phyloP scores from a whole-genome alignment of 345 rosid species.

The Populus tremula region DNA sequence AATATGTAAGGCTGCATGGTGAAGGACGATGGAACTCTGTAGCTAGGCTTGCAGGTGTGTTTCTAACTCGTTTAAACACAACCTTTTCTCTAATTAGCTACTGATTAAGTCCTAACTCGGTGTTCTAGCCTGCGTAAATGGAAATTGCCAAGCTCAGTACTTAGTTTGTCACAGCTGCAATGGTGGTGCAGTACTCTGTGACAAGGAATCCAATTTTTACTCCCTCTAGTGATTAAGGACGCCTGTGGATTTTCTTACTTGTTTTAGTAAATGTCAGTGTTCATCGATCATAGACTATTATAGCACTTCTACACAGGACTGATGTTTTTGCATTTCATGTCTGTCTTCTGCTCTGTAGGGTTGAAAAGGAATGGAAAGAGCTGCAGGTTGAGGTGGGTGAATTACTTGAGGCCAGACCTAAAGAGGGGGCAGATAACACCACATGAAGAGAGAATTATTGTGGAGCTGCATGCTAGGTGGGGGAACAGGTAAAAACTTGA shows the following conservation, averaged over 20 bases:
- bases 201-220: not conserved
- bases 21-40: constrained; percentile 97
- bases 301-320: not conserved
- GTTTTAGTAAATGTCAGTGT: not conserved
- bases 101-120: not conserved
- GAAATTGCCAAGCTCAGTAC: not conserved
- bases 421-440: constrained; percentile 93
- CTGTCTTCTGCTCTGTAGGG: constrained; percentile 31
- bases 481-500: constrained; percentile 63
- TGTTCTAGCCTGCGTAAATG: not conserved
- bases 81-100: not conserved
- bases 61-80: not conserved
- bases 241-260: not conserved
- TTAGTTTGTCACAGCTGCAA: not conserved
- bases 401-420: constrained; percentile 87
- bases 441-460: constrained; percentile 76
- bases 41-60: constrained; percentile 65
- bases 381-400: constrained; percentile 93
- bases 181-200: not conserved
- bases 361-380: constrained; percentile 92
- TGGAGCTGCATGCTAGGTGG: constrained; percentile 88
- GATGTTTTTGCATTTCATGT: not conserved
- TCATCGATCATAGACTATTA: too few relatives aligned
- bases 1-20: constrained; percentile 70
- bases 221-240: not conserved